Conservation (phyloP, 805 yeast genomes). For the Saccharomycopsis sp. region DNA sequence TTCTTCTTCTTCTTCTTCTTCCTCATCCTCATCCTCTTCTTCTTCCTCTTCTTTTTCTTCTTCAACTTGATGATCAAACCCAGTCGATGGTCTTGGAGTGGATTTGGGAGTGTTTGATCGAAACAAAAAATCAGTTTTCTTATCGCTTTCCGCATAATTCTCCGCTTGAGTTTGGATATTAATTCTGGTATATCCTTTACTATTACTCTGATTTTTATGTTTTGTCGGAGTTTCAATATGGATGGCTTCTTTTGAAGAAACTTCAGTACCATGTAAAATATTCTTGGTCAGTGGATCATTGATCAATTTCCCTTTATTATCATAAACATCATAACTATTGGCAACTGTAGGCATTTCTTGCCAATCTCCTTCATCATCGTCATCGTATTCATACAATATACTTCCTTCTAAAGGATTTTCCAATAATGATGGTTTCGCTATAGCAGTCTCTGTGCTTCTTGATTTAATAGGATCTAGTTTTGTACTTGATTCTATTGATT, state of each 20-base stretch:
- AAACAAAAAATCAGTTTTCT: constrained; percentile 46
- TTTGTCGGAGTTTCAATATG: no score
- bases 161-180: constrained; percentile 81
- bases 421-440: no score
- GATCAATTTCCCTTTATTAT: constrained; percentile 63
- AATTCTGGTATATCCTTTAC: constrained; percentile 73
- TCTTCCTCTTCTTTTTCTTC: constrained; percentile 20
- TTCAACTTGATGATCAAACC: no score
- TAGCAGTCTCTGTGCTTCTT: no score
- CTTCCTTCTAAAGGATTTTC: no score
- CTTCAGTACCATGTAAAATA: constrained; percentile 22
- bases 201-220: constrained; percentile 33
- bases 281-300: constrained; percentile 11
- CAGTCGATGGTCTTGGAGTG: no score
- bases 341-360: constrained; percentile 79
- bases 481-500: no score
- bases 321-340: constrained; percentile 56
- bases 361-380: constrained; percentile 51
- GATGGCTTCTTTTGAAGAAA: constrained; percentile 18
- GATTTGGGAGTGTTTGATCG: constrained; percentile 20
- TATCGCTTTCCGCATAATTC: constrained; percentile 45
- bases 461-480: no score
- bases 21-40: constrained; percentile 21
- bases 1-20: constrained; percentile 24
- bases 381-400: constrained; percentile 2